Evolutionary conservation across 768 basidiomycete species (phyloP).

Genomic region (Kwoniella shandongensis): DNA sequence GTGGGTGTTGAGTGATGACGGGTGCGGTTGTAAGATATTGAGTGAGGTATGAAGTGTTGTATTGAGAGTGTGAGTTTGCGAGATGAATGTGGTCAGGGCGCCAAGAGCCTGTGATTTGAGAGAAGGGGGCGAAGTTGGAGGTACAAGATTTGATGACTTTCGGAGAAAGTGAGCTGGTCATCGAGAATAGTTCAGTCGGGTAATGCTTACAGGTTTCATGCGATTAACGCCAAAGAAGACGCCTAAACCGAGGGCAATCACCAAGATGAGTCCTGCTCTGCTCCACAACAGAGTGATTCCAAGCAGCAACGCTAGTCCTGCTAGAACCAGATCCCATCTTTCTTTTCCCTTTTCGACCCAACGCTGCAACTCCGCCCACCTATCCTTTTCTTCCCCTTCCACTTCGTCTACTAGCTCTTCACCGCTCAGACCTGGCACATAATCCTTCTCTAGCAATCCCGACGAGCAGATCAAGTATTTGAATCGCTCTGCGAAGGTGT

Average conservation of each 20-base stretch:
- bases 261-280: too few species aligned
- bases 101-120: conserved; percentile 4
- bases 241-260: too few species aligned
- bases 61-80: conserved; percentile 25
- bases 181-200: too few species aligned
- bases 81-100: conserved; percentile 19
- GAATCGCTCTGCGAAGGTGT: conserved; percentile 46
- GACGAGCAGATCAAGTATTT: conserved; percentile 48
- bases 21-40: conserved; percentile 17
- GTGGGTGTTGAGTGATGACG: conserved; percentile 3
- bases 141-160: background rate
- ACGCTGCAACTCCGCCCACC: background rate
- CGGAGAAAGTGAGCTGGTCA: too few species aligned
- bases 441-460: conserved; percentile 45
- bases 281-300: background rate
- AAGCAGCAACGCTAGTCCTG: conserved; percentile 14
- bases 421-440: conserved; percentile 32
- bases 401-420: conserved; percentile 3
- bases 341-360: conserved; percentile 6
- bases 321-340: conserved; percentile 32
- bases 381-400: background rate
- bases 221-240: too few species aligned
- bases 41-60: conserved; percentile 22
- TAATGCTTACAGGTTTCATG: too few species aligned
- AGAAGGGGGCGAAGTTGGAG: background rate